Base-by-base conservation (phyloP, 2,329 filamentous ascomycete genomes). In the Hypoxylon sp. region DNA sequence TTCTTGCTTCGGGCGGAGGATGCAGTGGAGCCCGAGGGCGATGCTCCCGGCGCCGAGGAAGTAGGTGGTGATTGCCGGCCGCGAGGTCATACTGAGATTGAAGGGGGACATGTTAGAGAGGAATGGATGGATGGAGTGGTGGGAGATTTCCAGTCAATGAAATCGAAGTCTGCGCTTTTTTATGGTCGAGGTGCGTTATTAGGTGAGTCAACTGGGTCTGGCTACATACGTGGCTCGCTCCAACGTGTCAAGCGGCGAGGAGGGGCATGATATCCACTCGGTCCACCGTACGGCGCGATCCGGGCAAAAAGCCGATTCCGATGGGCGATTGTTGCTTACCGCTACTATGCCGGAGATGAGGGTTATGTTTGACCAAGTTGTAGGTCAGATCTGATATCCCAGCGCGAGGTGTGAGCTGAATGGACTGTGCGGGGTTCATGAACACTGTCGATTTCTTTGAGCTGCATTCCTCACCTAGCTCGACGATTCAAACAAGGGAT, bases 11-110 rank as follows among this genome's bases (percentile, higher is more conserved):
- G 62, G 62, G 22, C 50, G 55, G 31, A 56, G 2, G 50, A 65
- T 56, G 62, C 62, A 65, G 35, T 65, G 44, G n/a, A 65, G 56
- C 17, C 62, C 62, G 22, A 61, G 40, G 3, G 49, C 33, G 2
- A 58, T 33, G 49, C 33, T 48, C 4, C 49, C 50, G 25, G 33
- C 56, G 56, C 62, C 54, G n/a, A 60, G 27, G 50, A 61, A 53
- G 50, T 65, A 65, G 22, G 50, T 44, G 17, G 54, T 17, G 25
- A 42, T 37, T 6, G 50, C 40, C 14, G 50, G 35, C 14, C 33
- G 17, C 20, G 27, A 33, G 17, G 42, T 22, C 60, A 63, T 49
- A 27, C 25, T 42, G 58, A 14, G 20, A 30, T 27, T 17, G n/a
- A 17, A 1, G 6, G 14, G 20, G 6, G 14, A 14, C 14, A 20